Conservation (phyloP, 139 green algal genomes). For the Medakamo hakoo region DNA sequence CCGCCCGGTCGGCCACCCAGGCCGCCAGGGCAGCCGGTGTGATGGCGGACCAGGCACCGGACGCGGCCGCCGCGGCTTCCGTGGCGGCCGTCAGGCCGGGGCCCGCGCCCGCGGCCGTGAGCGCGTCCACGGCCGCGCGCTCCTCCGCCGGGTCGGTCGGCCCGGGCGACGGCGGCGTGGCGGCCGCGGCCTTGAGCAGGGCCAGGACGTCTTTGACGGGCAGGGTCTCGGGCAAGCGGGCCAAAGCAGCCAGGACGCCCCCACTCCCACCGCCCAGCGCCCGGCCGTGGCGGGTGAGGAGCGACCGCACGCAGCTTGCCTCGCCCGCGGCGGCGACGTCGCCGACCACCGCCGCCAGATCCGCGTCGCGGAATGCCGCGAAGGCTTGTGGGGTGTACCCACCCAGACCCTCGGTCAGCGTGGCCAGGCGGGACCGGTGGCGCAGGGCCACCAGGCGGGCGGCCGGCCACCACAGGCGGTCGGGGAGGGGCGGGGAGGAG, state of each 20-base stretch:
- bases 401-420: background rate
- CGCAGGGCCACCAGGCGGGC: background rate
- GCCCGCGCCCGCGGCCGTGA: background rate
- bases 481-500: background rate
- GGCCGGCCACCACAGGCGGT: background rate
- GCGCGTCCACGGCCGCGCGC: background rate
- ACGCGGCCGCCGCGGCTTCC: constrained; percentile 3
- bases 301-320: background rate
- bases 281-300: constrained; percentile 11
- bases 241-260: constrained; percentile 9
- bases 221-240: constrained; percentile 12
- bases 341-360: background rate
- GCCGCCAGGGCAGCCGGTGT: constrained; percentile 6
- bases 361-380: constrained; percentile 3
- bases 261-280: background rate
- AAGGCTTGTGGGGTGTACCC: background rate
- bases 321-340: constrained; percentile 1
- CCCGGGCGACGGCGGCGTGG: constrained; percentile 1
- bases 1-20: constrained; percentile 8
- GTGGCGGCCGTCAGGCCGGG: constrained; percentile 8
- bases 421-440: background rate
- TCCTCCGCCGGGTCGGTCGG: constrained; percentile 12
- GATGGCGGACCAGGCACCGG: constrained; percentile 4
- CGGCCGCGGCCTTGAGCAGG: constrained; percentile 7
- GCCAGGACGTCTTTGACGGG: background rate